phyloP scores from a whole-genome alignment of 352 stramenopile genomes.

The Detonula confervacea region DNA sequence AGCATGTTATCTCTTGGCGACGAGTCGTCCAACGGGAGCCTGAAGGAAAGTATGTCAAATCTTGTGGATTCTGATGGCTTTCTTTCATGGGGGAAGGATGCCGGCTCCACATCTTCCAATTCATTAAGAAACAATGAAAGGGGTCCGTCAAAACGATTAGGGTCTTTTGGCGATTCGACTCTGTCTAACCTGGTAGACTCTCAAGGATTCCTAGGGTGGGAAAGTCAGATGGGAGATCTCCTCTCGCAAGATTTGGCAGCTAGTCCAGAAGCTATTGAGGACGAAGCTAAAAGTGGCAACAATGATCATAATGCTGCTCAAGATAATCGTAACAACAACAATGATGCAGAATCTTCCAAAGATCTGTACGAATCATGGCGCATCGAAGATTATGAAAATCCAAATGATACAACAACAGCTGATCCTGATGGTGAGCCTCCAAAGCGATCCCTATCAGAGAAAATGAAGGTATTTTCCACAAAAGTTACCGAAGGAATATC shows the following conservation, averaged over 20 bases:
- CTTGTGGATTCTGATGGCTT: background rate
- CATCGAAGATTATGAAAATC: conserved; percentile 6
- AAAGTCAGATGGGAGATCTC: background rate
- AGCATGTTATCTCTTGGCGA: background rate
- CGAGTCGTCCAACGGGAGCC: background rate
- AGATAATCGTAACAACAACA: too few relatives aligned
- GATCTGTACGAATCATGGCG: background rate
- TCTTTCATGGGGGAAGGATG: conserved; percentile 7
- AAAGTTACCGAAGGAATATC: background rate
- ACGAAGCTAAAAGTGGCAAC: background rate
- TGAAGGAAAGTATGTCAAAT: background rate
- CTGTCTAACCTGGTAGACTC: conserved; percentile 4
- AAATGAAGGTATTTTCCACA: background rate
- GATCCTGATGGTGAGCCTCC: too few relatives aligned
- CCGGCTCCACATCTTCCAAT: background rate
- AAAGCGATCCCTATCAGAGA: background rate
- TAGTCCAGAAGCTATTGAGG: background rate
- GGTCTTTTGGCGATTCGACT: background rate
- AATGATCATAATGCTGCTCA: background rate
- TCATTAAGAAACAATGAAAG: background rate
- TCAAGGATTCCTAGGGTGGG: background rate
- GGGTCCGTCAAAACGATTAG: background rate
- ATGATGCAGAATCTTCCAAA: background rate
- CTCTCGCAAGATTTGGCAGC: background rate
- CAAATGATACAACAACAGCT: too few relatives aligned